Conservation (phyloP, 2,329 filamentous ascomycete species). For the Coleophoma cylindrospora region DNA sequence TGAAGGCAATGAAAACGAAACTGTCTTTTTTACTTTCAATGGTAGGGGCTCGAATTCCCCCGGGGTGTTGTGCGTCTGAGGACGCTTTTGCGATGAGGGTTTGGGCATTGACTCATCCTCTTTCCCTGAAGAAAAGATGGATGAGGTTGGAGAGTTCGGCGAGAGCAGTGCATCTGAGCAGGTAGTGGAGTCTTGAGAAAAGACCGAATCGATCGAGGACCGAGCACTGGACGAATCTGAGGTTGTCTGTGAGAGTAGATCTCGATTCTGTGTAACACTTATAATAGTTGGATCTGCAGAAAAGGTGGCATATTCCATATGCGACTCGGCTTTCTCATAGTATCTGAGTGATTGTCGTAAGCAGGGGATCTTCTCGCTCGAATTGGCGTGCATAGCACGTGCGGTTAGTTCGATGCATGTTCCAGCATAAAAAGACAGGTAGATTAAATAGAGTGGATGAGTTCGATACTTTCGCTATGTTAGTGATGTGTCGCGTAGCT, state of each 20-base stretch:
- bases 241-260: conserved; percentile 1
- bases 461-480: conserved; percentile 11
- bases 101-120: conserved; percentile 1
- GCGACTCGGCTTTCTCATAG: conserved; percentile 19
- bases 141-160: conserved; percentile 7
- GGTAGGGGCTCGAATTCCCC: conserved; percentile 4
- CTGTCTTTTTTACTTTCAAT: conserved; percentile 21
- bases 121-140: background rate
- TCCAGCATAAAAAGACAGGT: conserved; percentile 25
- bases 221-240: conserved; percentile 17
- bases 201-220: conserved; percentile 22
- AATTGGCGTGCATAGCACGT: conserved; percentile 16
- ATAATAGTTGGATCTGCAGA: conserved; percentile 9
- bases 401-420: conserved; percentile 22
- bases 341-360: conserved; percentile 20
- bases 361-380: conserved; percentile 19
- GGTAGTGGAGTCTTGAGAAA: conserved; percentile 16
- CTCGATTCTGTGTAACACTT: background rate
- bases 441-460: conserved; percentile 24
- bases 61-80: background rate
- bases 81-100: background rate
- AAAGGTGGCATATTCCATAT: conserved; percentile 16
- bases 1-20: conserved; percentile 17
- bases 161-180: conserved; percentile 10
- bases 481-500: conserved; percentile 2